Evolutionary conservation across 164 flowering plant species (phyloP).

Genomic region (Vitis amurensis): DNA sequence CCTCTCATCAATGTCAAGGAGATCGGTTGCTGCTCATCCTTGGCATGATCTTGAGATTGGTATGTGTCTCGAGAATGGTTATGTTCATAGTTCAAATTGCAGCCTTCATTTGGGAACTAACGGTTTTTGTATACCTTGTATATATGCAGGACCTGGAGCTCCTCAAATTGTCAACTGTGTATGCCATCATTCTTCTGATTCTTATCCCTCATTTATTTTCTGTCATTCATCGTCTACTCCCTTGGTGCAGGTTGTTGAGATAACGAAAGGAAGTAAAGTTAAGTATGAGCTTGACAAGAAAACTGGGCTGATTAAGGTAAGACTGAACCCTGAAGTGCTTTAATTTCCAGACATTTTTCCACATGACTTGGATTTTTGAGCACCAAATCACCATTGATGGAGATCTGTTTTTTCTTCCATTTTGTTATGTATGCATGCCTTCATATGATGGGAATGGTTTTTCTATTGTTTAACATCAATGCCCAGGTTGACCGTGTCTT

Average conservation of each 20-base stretch:
- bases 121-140: background rate
- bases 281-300: conserved; percentile 50
- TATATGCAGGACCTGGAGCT: conserved; percentile 34
- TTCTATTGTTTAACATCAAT: conserved; percentile 2
- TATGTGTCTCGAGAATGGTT: background rate
- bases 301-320: conserved; percentile 43
- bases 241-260: conserved; percentile 38
- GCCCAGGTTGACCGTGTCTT: conserved; percentile 66
- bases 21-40: conserved; percentile 48
- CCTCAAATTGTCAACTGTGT: conserved; percentile 33
- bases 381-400: background rate
- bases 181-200: conserved; percentile 3
- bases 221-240: background rate
- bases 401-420: background rate
- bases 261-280: conserved; percentile 47
- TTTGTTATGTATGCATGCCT: too few species aligned
- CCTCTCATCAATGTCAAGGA: conserved; percentile 39
- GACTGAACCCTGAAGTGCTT: background rate
- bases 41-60: conserved; percentile 55
- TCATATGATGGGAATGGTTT: background rate
- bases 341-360: background rate
- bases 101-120: background rate
- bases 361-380: background rate
- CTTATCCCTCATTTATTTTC: background rate
- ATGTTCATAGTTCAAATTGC: too few species aligned